Base-by-base conservation (phyloP, 2,329 filamentous ascomycete species). In the Sarocladium oryzae region DNA sequence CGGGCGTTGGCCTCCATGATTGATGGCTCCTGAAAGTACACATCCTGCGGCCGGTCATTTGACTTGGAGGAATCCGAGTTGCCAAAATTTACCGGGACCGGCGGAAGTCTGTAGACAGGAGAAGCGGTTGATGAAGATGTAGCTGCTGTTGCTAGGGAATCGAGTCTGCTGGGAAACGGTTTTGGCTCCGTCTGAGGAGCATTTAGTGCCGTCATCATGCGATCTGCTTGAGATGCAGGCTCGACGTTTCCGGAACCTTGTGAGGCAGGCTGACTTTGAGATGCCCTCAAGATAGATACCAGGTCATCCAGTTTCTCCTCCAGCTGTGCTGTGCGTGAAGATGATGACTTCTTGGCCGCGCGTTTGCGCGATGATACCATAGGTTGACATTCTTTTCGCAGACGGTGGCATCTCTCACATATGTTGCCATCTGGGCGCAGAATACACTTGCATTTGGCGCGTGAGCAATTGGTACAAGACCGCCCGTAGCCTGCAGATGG, bases 301-400 rank as follows among this genome's bases (percentile, higher is more conserved):
- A 78, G 62, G 52, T 74, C 69, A 41, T 76, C 71, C 7, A 77
- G 63, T 62, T 75, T 77, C 57, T 75, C 72, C 60, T 77, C 75
- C 6, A 77, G 64, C 53, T 74, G 70, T 7, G 72, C 70, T 4
- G 71, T 69, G 18, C 70, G 66, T 24, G 66, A 68, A 9, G 64
- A 57, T 32, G 63, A 53, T 50, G 64, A 57, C 55, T 64, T 61
- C 57, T 66, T 65, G 53, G 61, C 49, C 52, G 65, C 60, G 9
- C 70, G 66, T 53, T 67, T 70, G 32, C 70, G 63, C 37, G 68
- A 63, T 2, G 71, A 68, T 18, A 66, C 59, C 18, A 75, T 73
- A 30, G 71, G 71, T 41, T 70, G 64, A 50, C 75, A 78, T 21
- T 70, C 62, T 57, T 77, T 78, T 2, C 67, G 68, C 4, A 78